A percentile compares a stretch with the other conserved stretches of the same genome.
Evolutionary conservation across 495 filamentous ascomycete species (phyloP).

Genomic region (Hypoxylon fuscum): DNA sequence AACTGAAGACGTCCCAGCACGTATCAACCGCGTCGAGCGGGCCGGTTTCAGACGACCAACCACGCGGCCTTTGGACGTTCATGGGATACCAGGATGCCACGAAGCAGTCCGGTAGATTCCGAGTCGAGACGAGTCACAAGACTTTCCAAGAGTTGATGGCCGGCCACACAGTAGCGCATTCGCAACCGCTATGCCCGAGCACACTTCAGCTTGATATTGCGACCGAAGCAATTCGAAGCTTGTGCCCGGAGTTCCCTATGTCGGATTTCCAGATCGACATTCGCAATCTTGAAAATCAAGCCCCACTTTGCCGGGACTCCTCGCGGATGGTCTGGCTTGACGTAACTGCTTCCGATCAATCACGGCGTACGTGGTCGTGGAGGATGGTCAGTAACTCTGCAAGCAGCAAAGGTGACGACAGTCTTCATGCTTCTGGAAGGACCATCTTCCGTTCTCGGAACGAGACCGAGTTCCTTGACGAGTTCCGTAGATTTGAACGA

Average conservation of each 20-base stretch:
- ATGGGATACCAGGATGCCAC: no score
- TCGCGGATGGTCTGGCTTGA: conserved; percentile 29
- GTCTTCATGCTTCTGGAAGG: conserved; percentile 1
- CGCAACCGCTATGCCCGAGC: conserved; percentile 58
- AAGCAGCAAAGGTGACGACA: no score
- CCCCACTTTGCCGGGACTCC: conserved; percentile 49
- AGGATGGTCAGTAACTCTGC: conserved; percentile 13
- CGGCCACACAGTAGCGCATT: conserved; percentile 54
- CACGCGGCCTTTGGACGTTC: no score
- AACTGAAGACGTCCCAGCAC: no score
- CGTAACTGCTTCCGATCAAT: conserved; percentile 7
- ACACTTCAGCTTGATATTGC: conserved; percentile 56
- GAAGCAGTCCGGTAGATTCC: no score
- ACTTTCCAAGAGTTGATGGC: conserved; percentile 50
- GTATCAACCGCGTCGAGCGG: no score
- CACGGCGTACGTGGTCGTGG: conserved; percentile 1
- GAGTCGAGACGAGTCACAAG: no score
- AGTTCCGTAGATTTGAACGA: conserved; percentile 55
- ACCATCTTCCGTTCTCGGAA: conserved; percentile 34
- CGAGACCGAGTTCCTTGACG: conserved; percentile 29
- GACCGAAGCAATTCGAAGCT: conserved; percentile 52
- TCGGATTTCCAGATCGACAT: conserved; percentile 41
- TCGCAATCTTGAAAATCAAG: conserved; percentile 46
- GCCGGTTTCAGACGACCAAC: no score
- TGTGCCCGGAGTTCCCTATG: conserved; percentile 42